Base-by-base conservation (phyloP, 2,329 filamentous ascomycete species). In the Aspergillus hiratsukae region DNA sequence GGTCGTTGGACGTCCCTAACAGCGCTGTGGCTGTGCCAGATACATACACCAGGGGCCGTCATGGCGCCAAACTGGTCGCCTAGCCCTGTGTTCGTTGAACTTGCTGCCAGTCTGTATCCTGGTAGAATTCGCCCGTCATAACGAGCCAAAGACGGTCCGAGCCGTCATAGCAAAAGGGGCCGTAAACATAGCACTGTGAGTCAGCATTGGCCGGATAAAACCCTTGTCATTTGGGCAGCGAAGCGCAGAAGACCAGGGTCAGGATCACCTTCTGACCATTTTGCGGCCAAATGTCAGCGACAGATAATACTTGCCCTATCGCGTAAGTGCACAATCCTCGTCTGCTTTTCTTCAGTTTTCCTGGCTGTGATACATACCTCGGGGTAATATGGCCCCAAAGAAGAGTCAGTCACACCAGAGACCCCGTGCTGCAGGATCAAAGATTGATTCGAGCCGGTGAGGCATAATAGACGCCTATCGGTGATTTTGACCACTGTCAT, bases 181-280 rank as follows among this genome's bases (percentile, higher is more conserved):
- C 57, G 54, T 29, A 28, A 51, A 53, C 54, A 62, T 59, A 49
- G 55, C 53, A 64, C 48, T 46, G 37, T 46, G 52, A 57, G 59
- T 61, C 63, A 59, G 59, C 55, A 58, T 51, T 57, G 58, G 55
- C 59, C 59, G 48, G 54, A 41, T 46, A 60, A 41, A 51, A 52
- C 41, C 64, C 64, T 57, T 57, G 61, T 66, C 61, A 59, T 58
- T 69, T 66, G 63, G 69, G 68, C 68, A 69, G 65, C 66, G 58
- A 69, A 62, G 48, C 53, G 29, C 58, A 64, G 57, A 58, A 56
- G 59, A 57, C 52, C 58, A 62, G 55, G 43, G 29, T 58, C 46
- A 54, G 53, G 43, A 46, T 57, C 58, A 60, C 43, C 56, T 17
- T 49, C 43, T 53, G 37, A 37, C 41, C 31, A 40, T 46, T 49